Evolutionary conservation across 805 yeast genomes (phyloP), one percentile per base, ranked within the genome.

Genomic region (Metschnikowia proteae): DNA sequence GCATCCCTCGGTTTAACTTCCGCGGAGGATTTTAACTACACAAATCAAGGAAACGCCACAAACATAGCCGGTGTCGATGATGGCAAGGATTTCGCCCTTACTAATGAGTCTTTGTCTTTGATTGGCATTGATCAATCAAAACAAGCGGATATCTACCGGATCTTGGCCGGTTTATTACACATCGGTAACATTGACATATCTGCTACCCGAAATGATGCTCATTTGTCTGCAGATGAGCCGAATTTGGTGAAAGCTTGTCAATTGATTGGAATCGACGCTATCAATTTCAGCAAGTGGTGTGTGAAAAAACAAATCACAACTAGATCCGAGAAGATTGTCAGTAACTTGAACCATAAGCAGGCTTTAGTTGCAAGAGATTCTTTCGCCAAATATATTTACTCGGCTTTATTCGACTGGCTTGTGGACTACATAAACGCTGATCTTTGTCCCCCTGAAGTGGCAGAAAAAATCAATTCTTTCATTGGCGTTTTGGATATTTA

Each of bases 401-500:
- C 97, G 3, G 87, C 96, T 2, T 70, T 94, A 52, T 92, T 92
- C 59, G 98, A 92, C 63, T 92, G 99, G 99, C 79, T 92, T 51
- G 98, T 91, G 25, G 83, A 79, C 43, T 83, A 83, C 57, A 87
- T 90, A 55, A 92, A 92, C 66, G 66, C 78, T 23, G 96, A 89
- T 61, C 78, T 92, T 60, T 87, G 94, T 62, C 83, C 92, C 2
- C 83, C 84, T 22, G 85, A 81, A 39, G 80, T 88, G 32, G 78
- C 75, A 36, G 71, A 73, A 25, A 69, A 82, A 33, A 77, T 84
- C 47, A 70, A 77, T 40, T 79, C 88, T 1, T 94, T 92, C 60
- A 92, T 92, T 61, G 99, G 99, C 66, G 98, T 92, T 29, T 78
- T 92, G 60, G 99, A 92, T 84, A 92, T 92, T 59, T 92, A 92